Evolutionary conservation across 83 land plant genomes (phyloP).

Genomic region (Picea mariana): DNA sequence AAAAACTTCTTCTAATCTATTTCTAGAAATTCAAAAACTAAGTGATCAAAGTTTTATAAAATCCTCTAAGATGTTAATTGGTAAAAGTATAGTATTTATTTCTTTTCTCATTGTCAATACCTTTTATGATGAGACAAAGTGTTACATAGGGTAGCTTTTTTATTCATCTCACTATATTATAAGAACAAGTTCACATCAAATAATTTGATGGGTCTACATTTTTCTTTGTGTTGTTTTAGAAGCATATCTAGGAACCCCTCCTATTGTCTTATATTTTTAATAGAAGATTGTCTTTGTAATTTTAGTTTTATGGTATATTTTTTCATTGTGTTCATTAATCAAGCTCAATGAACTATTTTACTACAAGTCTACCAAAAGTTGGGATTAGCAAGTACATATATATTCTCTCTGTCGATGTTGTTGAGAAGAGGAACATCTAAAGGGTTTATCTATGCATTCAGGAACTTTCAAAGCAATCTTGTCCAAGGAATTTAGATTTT

Average conservation of each 20-base stretch:
- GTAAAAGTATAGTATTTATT: too few relatives aligned
- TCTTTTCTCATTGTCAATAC: too few relatives aligned
- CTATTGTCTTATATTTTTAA: background rate
- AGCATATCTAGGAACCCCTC: background rate
- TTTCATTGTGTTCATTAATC: background rate
- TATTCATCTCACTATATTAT: background rate
- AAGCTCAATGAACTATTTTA: background rate
- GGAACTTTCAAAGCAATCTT: conserved; percentile 74
- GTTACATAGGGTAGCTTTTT: too few relatives aligned
- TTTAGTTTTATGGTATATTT: background rate
- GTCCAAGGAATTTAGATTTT: conserved; percentile 47
- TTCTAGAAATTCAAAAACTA: too few relatives aligned
- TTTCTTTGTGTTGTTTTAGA: background rate
- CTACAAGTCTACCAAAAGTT: background rate
- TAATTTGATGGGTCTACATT: background rate
- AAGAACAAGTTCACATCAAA: background rate
- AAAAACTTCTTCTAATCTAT: too few relatives aligned
- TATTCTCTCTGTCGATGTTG: conserved; percentile 37
- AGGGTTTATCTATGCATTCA: conserved; percentile 75
- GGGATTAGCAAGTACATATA: too few relatives aligned
- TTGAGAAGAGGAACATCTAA: conserved; percentile 72
- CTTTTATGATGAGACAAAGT: too few relatives aligned
- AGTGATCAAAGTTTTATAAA: too few relatives aligned
- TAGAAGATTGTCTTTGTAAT: background rate
- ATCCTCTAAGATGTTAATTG: too few relatives aligned